Base-by-base conservation (phyloP, 306 rosid genomes). In the Astragalus glycyphyllos region DNA sequence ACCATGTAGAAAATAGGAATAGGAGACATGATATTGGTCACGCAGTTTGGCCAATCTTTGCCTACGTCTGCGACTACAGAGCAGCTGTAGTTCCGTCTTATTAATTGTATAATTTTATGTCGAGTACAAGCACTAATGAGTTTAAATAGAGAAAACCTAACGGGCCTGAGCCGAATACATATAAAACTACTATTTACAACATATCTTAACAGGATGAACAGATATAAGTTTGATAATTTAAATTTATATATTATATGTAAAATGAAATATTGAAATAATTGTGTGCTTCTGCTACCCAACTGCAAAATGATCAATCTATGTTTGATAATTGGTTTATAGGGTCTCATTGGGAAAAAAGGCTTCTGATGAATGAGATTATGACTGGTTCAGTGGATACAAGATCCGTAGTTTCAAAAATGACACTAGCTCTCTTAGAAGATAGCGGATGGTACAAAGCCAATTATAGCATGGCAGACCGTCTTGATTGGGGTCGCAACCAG, bases 371-470 rank as follows among this genome's bases (percentile, higher is more conserved):
- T 77, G 98, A 90, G 79, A 93, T 93, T 58, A 90, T 93, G 98
- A 93, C 98, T 15, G 97, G 98, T 67, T 93, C 98, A 40, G 98
- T 93, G 49, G 98, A 93, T 76, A 93, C 98, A 42, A 88, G 93
- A 87, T 93, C 97, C 14, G 96, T 93, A 40, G 97, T 93, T 69
- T 93, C 98, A 47, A 86, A 93, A 85, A 88, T 93, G 97, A 93
- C 98, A 6, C 79, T 93, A 42, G 98, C 98, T 71, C 87, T 93
- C 68, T 73, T 93, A 57, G 98, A 90, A 83, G 98, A 93, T 56
- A 93, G 98, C 23, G 97, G 98, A 79, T 93, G 98, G 98, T 93
- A 93, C 81, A 82, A 78, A 79, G 98, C 97, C 61, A 93, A 93
- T 89, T 93, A 93, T 84, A 93, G 96, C 76, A 86, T 90, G 96